These are phyloP conservation scores for Ceratonia siliqua DNA, from an alignment of 306 rosid species.

Conservation along the genomic window DNA sequence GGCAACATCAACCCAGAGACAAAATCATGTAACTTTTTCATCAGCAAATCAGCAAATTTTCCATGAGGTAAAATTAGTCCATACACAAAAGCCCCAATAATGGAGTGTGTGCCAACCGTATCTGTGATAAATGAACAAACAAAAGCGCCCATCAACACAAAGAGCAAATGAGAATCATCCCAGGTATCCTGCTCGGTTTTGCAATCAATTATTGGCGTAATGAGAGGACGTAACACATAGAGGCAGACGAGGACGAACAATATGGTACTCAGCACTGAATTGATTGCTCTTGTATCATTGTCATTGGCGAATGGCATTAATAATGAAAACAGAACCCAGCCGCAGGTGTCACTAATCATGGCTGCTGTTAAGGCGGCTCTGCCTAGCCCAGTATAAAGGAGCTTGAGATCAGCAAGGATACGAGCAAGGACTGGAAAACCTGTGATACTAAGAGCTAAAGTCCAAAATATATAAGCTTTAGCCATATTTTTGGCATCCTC, in stretches of 20 bases:
- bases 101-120: no score
- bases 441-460: slow-evolving; percentile 26
- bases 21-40: slow-evolving; percentile 28
- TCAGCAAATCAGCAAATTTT: no score
- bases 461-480: slow-evolving; percentile 14
- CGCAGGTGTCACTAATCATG: slow-evolving; percentile 36
- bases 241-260: slow-evolving; percentile 19
- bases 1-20: neutral
- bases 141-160: no score
- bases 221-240: slow-evolving; percentile 18
- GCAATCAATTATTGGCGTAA: neutral
- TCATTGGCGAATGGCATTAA: no score
- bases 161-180: no score
- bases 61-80: slow-evolving; percentile 36
- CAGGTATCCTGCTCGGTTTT: neutral
- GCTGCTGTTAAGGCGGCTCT: slow-evolving; percentile 34
- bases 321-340: slow-evolving; percentile 35
- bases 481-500: no score
- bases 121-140: no score
- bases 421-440: slow-evolving; percentile 39
- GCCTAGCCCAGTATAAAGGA: slow-evolving; percentile 38
- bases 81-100: no score
- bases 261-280: neutral
- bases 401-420: slow-evolving; percentile 38
- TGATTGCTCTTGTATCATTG: neutral